Evolutionary conservation across 768 basidiomycete genomes (phyloP), one percentile per base, ranked within the genome.

Genomic region (Fomitopsis serialis): DNA sequence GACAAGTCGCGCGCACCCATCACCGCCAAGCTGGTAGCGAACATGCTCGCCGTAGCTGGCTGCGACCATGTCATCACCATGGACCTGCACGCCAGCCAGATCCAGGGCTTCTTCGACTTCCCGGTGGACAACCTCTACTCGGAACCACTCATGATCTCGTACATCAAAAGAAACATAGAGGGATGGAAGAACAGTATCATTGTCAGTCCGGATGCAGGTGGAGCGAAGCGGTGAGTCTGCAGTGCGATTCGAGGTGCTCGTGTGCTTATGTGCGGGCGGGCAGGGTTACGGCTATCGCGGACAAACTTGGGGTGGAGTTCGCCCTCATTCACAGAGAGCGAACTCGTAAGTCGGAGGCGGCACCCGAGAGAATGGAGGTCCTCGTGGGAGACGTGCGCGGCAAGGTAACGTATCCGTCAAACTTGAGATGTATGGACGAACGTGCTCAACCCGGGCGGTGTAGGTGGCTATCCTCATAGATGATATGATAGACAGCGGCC

Each of bases 41-140:
- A 97, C 70, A 98, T 98, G 96, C 77, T 99, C 55, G 87, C 84
- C 42, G 91, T 97, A 45, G 95, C 97, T 9, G 96, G 96, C 22
- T 97, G 94, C 66, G 96, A 98, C 71, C 96, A 98, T 66, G 88
- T 99, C 64, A 98, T 99, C 61, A 98, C 96, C n/a, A 96, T 98
- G 89, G 95, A 98, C 69, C 74, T 98, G 48, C 96, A 98, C 65
- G 95, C 96, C 40, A 89, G 89, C 63, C 96, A 98, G 74, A 98
- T 98, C 55, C 96, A 98, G 67, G 96, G 96, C 7, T 98, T 98
- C 77, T 98, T 98, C 68, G 94, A 98, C 69, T 92, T 98, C 59
- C 96, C 96, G 9, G 95, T 97, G 24, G 96, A 98, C 74, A 98
- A 98, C 68, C 77, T 98, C 43, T 98, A 88, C 74, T 94, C 92